Evolutionary conservation across 495 filamentous ascomycete species (phyloP).

Genomic region (Neurospora sp.): DNA sequence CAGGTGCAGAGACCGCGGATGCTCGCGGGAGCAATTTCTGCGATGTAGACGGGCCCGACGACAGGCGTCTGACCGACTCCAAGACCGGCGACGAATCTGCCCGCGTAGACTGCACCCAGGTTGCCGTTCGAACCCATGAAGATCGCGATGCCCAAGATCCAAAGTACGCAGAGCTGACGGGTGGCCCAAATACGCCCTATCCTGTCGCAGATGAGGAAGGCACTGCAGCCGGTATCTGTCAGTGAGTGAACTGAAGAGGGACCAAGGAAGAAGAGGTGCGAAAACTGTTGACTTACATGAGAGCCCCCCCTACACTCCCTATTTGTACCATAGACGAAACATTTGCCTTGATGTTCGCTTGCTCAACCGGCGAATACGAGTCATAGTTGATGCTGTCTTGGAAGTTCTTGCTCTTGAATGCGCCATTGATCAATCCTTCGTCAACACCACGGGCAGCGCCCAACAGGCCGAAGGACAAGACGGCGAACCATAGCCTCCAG

Average conservation of each 20-base stretch:
- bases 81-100: conserved; percentile 57
- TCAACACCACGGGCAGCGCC: conserved; percentile 65
- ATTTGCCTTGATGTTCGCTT: conserved; percentile 56
- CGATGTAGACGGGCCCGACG: conserved; percentile 51
- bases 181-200: conserved; percentile 64
- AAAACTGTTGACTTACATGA: conserved; percentile 38
- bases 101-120: conserved; percentile 54
- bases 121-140: conserved; percentile 54
- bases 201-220: conserved; percentile 57
- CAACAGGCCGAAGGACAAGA: conserved; percentile 57
- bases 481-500: conserved; percentile 56
- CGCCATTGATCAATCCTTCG: conserved; percentile 59
- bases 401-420: conserved; percentile 56
- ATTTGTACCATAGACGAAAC: conserved; percentile 67
- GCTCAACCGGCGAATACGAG: conserved; percentile 40
- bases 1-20: conserved; percentile 61
- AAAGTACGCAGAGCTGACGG: conserved; percentile 52
- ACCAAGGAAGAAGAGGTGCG: not conserved
- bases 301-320: conserved; percentile 53
- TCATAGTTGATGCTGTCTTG: conserved; percentile 48
- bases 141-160: conserved; percentile 59
- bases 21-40: conserved; percentile 51
- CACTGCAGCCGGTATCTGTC: conserved; percentile 18
- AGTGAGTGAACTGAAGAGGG: not conserved
- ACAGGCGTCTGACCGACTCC: conserved; percentile 60